These are phyloP conservation scores for Periglandula ipomoeae DNA, from an alignment of 2,329 filamentous ascomycete genomes.

Conservation along the genomic window DNA sequence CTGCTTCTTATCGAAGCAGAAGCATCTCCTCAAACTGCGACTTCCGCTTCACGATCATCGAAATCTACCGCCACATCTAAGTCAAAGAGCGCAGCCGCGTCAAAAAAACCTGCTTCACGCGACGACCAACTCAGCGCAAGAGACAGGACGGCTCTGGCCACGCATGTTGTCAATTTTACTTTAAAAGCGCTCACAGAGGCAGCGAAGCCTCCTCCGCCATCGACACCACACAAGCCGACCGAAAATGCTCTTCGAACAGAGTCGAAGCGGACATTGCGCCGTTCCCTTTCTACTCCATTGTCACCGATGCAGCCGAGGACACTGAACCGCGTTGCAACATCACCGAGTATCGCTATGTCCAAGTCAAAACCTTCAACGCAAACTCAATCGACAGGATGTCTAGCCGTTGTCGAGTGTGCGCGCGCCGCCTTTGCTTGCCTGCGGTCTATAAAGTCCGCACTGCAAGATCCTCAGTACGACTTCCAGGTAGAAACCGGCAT, in stretches of 20 bases:
- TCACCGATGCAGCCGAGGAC: conserved; percentile 53
- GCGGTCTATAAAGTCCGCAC: conserved; percentile 44
- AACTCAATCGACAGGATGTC: conserved; percentile 32
- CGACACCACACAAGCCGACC: conserved; percentile 24
- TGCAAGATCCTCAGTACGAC: conserved; percentile 45
- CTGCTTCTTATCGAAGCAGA: conserved; percentile 30
- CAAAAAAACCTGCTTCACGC: conserved; percentile 13
- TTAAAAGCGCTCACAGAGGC: conserved; percentile 62
- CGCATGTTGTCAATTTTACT: conserved; percentile 61
- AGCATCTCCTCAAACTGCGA: conserved; percentile 15
- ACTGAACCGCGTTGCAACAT: conserved; percentile 51
- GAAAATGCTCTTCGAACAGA: conserved; percentile 24
- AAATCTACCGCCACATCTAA: conserved; percentile 19
- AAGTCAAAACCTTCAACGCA: conserved; percentile 18
- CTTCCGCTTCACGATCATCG: conserved; percentile 17
- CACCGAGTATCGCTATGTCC: conserved; percentile 31
- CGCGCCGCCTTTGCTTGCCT: conserved; percentile 58
- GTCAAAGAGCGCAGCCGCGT: conserved; percentile 13
- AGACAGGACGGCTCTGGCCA: conserved; percentile 60
- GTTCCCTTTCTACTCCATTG: conserved; percentile 49
- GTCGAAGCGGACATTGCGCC: conserved; percentile 34
- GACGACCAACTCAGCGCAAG: conserved; percentile 23
- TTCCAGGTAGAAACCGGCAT: conserved; percentile 67
- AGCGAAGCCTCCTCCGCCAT: conserved; percentile 37
- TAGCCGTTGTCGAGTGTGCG: conserved; percentile 59